Conservation (phyloP, 2,329 filamentous ascomycete species). For the Aspergillus sp. region DNA sequence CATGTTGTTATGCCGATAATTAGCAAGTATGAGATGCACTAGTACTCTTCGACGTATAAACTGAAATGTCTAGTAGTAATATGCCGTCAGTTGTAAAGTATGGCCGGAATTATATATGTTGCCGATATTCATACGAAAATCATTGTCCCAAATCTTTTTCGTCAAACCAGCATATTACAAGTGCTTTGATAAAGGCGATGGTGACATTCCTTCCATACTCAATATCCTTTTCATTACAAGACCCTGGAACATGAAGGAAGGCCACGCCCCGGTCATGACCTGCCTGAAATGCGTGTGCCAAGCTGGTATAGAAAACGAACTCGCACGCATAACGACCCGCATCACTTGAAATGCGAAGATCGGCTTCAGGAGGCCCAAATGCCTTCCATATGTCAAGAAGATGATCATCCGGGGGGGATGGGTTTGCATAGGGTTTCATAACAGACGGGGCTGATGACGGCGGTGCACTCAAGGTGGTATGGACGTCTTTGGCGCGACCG, state of each 20-base stretch:
- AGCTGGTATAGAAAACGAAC: conserved; percentile 65
- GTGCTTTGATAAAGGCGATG: conserved; percentile 35
- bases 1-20: too few relatives aligned
- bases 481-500: conserved; percentile 21
- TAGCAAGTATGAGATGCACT: too few relatives aligned
- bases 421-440: conserved; percentile 4
- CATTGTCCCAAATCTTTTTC: conserved; percentile 5
- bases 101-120: too few relatives aligned
- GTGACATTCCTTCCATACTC: conserved; percentile 33
- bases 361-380: conserved; percentile 22
- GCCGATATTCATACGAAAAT: too few relatives aligned
- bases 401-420: conserved; percentile 25
- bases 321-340: conserved; percentile 69
- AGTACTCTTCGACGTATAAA: too few relatives aligned
- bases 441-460: conserved; percentile 1
- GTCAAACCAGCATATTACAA: conserved; percentile 35
- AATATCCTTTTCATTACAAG: conserved; percentile 43
- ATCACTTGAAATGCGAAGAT: conserved; percentile 56
- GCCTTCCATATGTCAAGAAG: conserved; percentile 30
- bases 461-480: conserved; percentile 3
- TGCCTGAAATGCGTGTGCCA: conserved; percentile 39
- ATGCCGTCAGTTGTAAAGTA: too few relatives aligned
- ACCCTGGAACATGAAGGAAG: conserved; percentile 65
- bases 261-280: conserved; percentile 42
- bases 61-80: too few relatives aligned